Percentiles rank a stretch among this genome's conserved stretches.
phyloP scores from a whole-genome alignment of 768 basidiomycete species.

The Daedaleopsis sinensis region DNA sequence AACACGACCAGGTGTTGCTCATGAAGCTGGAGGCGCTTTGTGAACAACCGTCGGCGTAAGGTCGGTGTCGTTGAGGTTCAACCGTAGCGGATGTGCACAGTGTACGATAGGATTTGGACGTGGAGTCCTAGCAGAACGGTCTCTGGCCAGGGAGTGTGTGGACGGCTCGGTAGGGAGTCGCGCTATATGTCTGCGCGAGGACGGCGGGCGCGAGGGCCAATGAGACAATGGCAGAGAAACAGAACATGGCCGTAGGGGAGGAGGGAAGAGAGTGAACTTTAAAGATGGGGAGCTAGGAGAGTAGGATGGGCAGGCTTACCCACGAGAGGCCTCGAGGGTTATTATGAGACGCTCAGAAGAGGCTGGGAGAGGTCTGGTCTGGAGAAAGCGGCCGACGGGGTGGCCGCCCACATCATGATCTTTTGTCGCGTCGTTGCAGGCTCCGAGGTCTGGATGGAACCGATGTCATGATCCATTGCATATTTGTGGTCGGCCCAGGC shows the following conservation, averaged over 20 bases:
- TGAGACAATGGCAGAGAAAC: slow-evolving; percentile 11
- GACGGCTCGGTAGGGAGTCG: slow-evolving; percentile 54
- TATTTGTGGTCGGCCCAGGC: too few relatives aligned
- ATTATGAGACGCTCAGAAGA: background rate
- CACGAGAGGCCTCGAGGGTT: background rate
- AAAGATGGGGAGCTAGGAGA: background rate
- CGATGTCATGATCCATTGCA: too few relatives aligned
- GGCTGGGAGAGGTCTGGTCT: background rate
- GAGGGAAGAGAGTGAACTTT: background rate
- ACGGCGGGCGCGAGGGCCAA: slow-evolving; percentile 18
- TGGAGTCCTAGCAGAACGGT: too few relatives aligned
- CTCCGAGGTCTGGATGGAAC: too few relatives aligned
- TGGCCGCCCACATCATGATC: background rate
- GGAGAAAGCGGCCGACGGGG: background rate
- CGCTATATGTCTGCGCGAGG: slow-evolving; percentile 42
- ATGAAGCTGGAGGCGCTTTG: too few relatives aligned
- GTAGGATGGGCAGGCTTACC: background rate
- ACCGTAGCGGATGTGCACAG: too few relatives aligned
- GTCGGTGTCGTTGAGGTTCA: too few relatives aligned
- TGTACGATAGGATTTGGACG: too few relatives aligned
- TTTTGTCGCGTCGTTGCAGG: background rate
- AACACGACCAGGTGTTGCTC: too few relatives aligned
- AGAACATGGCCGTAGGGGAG: background rate
- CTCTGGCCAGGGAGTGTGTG: too few relatives aligned
- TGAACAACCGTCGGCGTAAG: too few relatives aligned